Base-by-base conservation (phyloP, 2,329 filamentous ascomycete genomes). In the Talaromyces verruculosus region DNA sequence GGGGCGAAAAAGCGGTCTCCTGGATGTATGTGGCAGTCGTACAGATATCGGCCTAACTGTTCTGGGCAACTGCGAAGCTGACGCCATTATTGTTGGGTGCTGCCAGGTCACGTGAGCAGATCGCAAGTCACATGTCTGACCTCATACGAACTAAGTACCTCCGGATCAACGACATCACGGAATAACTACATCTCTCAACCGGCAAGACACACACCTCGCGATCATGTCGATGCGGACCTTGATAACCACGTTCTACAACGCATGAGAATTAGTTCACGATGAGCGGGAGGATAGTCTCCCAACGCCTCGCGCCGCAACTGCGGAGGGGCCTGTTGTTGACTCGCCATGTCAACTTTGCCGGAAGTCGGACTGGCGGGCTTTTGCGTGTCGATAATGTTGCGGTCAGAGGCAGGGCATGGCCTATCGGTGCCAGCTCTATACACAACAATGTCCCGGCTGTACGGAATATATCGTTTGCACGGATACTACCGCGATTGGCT, bases 401-500 rank as follows among this genome's bases (percentile, higher is more conserved):
- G 81, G 85, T 75, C 82, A 87, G 74, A 81, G 86, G 76, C 83
- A 86, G 89, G 68, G 84, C 89, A 77, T 95, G 91, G 89, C 89
- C 91, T n/a, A 83, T 89, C 13, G 91, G 90, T 43, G 80, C 84
- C 61, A 95, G 92, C 74, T 86, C 89, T 25, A 92, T 97, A 71
- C 93, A 97, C 79, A 74, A 73, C 65, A 96, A 97, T 82, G 80
- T 89, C 25, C 85, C 87, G 62, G 85, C 85, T 17, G 84, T 88
- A 49, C 83, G 88, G 62, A 84, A 84, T 63, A 87, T 89, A 59
- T 89, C 87, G n/a, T 90, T 90, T 73, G 83, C 83, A n/a, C 81
- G 88, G 53, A 82, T 84, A 13, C 82, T 99, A 37, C 96, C 96
- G 1, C 94, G 92, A 76, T 84, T 99, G 61, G 88, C 95, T n/a